Evolutionary conservation across 257 asterid species (phyloP).

Genomic region (Nicotiana otophora): DNA sequence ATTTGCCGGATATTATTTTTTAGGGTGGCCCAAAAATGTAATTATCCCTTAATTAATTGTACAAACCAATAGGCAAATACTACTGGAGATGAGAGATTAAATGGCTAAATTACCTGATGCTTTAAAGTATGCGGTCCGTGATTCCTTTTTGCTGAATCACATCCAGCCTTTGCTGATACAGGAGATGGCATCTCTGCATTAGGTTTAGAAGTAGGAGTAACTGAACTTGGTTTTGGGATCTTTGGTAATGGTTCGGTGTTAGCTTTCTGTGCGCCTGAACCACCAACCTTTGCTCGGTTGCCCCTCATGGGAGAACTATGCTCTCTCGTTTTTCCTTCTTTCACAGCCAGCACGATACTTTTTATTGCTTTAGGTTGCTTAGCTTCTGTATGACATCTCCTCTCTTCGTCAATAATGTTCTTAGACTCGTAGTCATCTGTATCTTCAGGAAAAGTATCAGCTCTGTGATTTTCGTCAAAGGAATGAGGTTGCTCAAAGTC

Average conservation of each 20-base stretch:
- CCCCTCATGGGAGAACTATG: slow-evolving; percentile 80
- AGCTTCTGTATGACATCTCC: slow-evolving; percentile 20
- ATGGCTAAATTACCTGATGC: slow-evolving; percentile 57
- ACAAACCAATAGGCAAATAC: neutral
- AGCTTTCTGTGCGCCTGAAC: slow-evolving; percentile 34
- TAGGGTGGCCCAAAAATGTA: too few relatives aligned
- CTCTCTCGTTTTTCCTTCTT: slow-evolving; percentile 80
- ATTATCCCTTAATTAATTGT: neutral
- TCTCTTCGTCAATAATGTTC: slow-evolving; percentile 12
- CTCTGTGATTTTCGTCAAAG: slow-evolving; percentile 26
- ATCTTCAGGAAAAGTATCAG: slow-evolving; percentile 23
- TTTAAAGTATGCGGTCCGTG: slow-evolving; percentile 52
- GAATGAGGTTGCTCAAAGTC: slow-evolving; percentile 20
- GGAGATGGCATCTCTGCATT: slow-evolving; percentile 41
- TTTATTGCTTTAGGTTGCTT: slow-evolving; percentile 71
- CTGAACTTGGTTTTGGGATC: slow-evolving; percentile 35
- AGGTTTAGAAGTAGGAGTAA: slow-evolving; percentile 28
- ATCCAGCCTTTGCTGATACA: slow-evolving; percentile 28
- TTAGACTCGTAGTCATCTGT: slow-evolving; percentile 32
- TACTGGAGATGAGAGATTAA: neutral
- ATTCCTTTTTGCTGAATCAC: slow-evolving; percentile 43
- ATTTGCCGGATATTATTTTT: too few relatives aligned
- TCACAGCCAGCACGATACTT: slow-evolving; percentile 66
- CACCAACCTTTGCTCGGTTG: slow-evolving; percentile 33
- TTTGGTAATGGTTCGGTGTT: slow-evolving; percentile 52